Base-by-base conservation (phyloP, 164 flowering plant genomes). In the Tinospora cordifolia region DNA sequence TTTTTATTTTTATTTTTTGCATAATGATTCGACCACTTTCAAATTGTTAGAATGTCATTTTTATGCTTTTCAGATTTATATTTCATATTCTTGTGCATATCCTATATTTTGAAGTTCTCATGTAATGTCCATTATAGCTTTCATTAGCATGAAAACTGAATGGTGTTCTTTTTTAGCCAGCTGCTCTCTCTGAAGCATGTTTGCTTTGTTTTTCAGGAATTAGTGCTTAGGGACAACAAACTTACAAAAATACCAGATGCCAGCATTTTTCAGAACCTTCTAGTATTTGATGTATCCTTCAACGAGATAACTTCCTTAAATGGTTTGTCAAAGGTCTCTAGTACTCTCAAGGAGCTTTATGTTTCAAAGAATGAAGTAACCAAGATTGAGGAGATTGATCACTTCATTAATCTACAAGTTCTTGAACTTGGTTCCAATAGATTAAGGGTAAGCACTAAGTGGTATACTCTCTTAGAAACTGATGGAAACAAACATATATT, bases 361-460 rank as follows among this genome's bases (percentile, higher is more conserved):
- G 91, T 95, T 25, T 95, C 99, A 0, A 95, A 92, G 79, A 95
- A 92, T 82, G 96, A 92, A 79, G 96, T 95, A 69, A 66, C 85
- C 36, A 90, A 87, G 84, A 90, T 95, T 41, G 98, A 88, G 78
- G 98, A 90, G 85, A 85, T 95, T 74, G 92, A 87, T 22, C 98
- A 88, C 84, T 81, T 95, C 34, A 81, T 74, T 75, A 84, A 86
- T 39, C 83, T 95, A 77, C 86, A 78, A 72, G 85, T 92, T 76
- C 98, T 92, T 78, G 99, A 95, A 81, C 92, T 95, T 75, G 99
- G 99, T 60, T 95, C 99, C 70, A 95, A 95, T 79, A 86, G 85
- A 83, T 82, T 95, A 67, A 83, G 98, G 89, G 99, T 95, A 66
- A 74, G 86, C 69, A 66, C 41, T 51, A n/a, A n/a, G n/a, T n/a